These are phyloP conservation scores for Pilasporangium apinafurcum DNA, from an alignment of 352 stramenopile species.

Conservation along the genomic window DNA sequence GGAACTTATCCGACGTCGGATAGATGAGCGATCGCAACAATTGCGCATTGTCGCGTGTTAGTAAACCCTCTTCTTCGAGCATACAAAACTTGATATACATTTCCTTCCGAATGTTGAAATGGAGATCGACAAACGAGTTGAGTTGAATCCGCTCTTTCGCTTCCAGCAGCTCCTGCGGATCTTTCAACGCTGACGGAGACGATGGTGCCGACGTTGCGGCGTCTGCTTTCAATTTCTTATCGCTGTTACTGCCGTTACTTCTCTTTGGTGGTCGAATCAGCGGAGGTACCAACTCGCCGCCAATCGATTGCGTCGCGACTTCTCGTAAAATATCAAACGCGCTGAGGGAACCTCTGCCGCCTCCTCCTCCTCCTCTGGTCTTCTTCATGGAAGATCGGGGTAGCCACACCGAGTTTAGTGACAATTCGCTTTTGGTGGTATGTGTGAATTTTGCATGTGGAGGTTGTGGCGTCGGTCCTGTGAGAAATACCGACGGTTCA, in stretches of 20 bases:
- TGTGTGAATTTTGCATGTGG: conserved; percentile 4
- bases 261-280: conserved; percentile 7
- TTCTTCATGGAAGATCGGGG: not conserved
- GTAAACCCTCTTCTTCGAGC: conserved; percentile 65
- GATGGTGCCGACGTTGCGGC: conserved; percentile 5
- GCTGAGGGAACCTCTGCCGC: conserved; percentile 31
- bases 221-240: conserved; percentile 14
- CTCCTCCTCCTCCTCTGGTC: not conserved
- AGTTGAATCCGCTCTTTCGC: conserved; percentile 52
- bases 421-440: conserved; percentile 21
- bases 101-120: conserved; percentile 83
- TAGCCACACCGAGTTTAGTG: conserved; percentile 13
- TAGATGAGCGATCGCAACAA: conserved; percentile 74
- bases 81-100: conserved; percentile 82
- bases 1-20: conserved; percentile 73
- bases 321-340: conserved; percentile 80
- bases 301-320: conserved; percentile 70
- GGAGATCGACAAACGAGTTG: conserved; percentile 77
- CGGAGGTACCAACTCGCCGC: conserved; percentile 25
- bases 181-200: conserved; percentile 1
- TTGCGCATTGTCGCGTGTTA: conserved; percentile 65
- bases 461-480: not conserved
- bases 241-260: conserved; percentile 1
- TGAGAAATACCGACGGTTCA: conserved; percentile 1
- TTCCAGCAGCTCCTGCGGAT: conserved; percentile 20